Percentiles rank a stretch among this genome's conserved stretches.
phyloP scores from a whole-genome alignment of 1,284 basidiomycete genomes.

The Heterobasidion parviporum region DNA sequence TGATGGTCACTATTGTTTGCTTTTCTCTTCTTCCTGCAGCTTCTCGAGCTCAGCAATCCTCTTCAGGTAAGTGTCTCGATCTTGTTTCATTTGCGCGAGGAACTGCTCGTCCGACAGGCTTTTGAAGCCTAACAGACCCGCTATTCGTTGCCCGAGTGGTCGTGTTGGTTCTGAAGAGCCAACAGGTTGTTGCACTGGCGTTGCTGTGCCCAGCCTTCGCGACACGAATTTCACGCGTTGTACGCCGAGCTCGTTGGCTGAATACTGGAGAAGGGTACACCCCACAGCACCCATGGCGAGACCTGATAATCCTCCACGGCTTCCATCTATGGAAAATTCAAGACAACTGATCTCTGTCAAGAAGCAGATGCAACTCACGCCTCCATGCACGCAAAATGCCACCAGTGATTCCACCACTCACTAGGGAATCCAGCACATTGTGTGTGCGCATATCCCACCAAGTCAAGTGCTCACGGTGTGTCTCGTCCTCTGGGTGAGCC shows the following conservation, averaged over 20 bases:
- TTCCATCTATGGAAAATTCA: conserved; percentile 23
- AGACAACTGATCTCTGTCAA: background rate
- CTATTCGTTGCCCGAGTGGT: conserved; percentile 24
- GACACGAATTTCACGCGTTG: conserved; percentile 48
- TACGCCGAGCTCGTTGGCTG: conserved; percentile 57
- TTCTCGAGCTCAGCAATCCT: conserved; percentile 51
- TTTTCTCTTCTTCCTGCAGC: conserved; percentile 25
- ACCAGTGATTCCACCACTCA: conserved; percentile 59
- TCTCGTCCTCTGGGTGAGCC: conserved; percentile 14
- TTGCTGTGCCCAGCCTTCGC: conserved; percentile 11
- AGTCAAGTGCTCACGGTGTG: conserved; percentile 14
- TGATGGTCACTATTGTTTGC: background rate
- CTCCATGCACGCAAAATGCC: conserved; percentile 38
- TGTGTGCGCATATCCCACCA: conserved; percentile 47
- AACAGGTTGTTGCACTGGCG: conserved; percentile 8
- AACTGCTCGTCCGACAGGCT: conserved; percentile 60
- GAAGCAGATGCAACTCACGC: conserved; percentile 23
- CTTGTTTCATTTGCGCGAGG: conserved; percentile 39
- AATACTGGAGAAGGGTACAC: conserved; percentile 52
- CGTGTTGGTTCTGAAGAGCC: conserved; percentile 8
- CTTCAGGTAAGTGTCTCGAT: conserved; percentile 40
- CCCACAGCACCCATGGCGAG: conserved; percentile 42
- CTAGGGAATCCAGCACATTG: conserved; percentile 50
- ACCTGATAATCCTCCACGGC: conserved; percentile 37
- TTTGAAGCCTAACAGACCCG: conserved; percentile 39